Percentiles rank a stretch among this genome's conserved stretches.
Evolutionary conservation across 2,329 filamentous ascomycete genomes (phyloP).

Genomic region (Colletotrichum sp.): DNA sequence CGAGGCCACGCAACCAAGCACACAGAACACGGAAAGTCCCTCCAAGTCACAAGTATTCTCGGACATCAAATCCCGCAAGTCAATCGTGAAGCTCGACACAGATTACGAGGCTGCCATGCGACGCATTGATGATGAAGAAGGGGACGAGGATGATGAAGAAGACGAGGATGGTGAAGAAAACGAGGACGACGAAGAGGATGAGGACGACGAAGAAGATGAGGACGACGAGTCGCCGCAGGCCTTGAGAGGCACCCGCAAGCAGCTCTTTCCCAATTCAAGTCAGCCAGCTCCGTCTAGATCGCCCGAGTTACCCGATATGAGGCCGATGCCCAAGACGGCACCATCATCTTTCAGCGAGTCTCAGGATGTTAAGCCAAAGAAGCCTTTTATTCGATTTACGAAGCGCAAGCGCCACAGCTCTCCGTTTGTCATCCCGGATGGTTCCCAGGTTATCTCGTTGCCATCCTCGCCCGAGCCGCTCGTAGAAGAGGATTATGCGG

Average conservation of each 20-base stretch:
- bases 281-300: slow-evolving; percentile 30
- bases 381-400: neutral
- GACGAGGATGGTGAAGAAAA: neutral
- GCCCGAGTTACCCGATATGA: slow-evolving; percentile 22
- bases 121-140: slow-evolving; percentile 44
- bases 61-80: slow-evolving; percentile 28
- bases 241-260: slow-evolving; percentile 7
- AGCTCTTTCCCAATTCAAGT: slow-evolving; percentile 37
- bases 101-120: slow-evolving; percentile 52
- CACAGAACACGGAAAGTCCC: slow-evolving; percentile 32
- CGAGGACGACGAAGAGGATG: slow-evolving; percentile 27
- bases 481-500: slow-evolving; percentile 36
- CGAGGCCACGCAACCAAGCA: slow-evolving; percentile 42
- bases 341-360: neutral
- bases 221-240: slow-evolving; percentile 25
- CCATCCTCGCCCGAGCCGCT: slow-evolving; percentile 25
- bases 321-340: slow-evolving; percentile 19
- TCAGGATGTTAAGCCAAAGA: neutral
- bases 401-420: slow-evolving; percentile 5
- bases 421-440: slow-evolving; percentile 30
- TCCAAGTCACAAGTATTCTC: slow-evolving; percentile 31
- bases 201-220: slow-evolving; percentile 28
- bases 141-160: neutral
- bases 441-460: slow-evolving; percentile 36
- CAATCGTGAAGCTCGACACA: slow-evolving; percentile 30